Percentiles rank a stretch among this genome's conserved stretches.
phyloP scores from a whole-genome alignment of 2,329 filamentous ascomycete genomes.

The Fusarium sp. region DNA sequence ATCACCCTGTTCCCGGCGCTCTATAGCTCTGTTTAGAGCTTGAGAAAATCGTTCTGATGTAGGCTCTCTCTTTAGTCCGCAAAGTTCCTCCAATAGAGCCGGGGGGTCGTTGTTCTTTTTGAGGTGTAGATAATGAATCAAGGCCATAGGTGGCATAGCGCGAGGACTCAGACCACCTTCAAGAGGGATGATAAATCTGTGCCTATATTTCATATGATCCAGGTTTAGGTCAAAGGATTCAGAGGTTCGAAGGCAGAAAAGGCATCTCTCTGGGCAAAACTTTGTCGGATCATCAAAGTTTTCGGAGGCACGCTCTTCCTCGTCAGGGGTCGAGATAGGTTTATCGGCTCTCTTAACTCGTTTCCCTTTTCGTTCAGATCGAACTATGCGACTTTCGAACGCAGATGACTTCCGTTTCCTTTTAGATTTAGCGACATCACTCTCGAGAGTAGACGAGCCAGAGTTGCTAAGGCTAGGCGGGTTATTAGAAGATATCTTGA shows the following conservation, averaged over 20 bases:
- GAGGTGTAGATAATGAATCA: neutral
- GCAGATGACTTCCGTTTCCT: neutral
- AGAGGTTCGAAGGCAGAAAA: slow-evolving; percentile 4
- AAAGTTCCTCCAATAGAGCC: neutral
- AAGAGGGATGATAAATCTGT: slow-evolving; percentile 59
- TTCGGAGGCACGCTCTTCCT: neutral
- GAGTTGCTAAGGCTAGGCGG: neutral
- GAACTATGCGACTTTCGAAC: too few relatives aligned
- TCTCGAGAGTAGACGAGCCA: neutral
- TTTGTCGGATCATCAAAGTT: neutral
- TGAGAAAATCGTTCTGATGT: neutral
- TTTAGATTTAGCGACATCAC: neutral
- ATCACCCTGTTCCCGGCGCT: neutral
- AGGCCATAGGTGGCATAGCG: neutral
- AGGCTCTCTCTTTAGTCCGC: neutral
- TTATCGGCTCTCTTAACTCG: too few relatives aligned
- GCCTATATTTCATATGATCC: slow-evolving; percentile 61
- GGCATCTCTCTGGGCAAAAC: neutral
- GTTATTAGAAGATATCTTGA: neutral
- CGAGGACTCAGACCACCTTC: neutral
- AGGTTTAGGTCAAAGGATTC: slow-evolving; percentile 53
- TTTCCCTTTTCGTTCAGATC: neutral
- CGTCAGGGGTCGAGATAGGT: neutral
- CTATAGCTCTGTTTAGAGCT: neutral
- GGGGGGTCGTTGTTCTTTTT: neutral